Conservation (phyloP, 768 basidiomycete genomes). For the Mycena metata region DNA sequence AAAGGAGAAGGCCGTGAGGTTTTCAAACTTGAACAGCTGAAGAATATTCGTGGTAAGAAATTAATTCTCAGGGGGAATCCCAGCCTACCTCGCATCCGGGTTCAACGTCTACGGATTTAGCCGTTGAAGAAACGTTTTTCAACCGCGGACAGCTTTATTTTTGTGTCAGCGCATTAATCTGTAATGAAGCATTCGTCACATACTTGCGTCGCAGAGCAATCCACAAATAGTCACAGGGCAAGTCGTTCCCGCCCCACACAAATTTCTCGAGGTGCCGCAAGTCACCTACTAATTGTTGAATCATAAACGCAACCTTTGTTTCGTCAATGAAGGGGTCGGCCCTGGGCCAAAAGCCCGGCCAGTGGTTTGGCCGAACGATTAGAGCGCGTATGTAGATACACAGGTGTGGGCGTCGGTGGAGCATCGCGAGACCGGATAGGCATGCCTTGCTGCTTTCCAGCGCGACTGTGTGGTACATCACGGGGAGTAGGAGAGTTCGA, state of each 20-base stretch:
- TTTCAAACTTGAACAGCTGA: conserved; percentile 27
- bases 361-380: conserved; percentile 14
- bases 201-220: conserved; percentile 7
- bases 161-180: background rate
- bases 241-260: conserved; percentile 25
- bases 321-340: conserved; percentile 4
- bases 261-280: conserved; percentile 19
- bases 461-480: conserved; percentile 14
- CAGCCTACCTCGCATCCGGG: conserved; percentile 17
- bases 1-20: conserved; percentile 21
- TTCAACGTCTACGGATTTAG: conserved; percentile 7
- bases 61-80: too few species aligned
- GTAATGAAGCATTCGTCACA: background rate
- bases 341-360: conserved; percentile 15
- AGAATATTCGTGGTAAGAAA: too few species aligned
- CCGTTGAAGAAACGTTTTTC: background rate
- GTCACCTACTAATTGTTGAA: background rate
- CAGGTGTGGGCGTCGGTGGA: conserved; percentile 2
- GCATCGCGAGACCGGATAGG: conserved; percentile 13
- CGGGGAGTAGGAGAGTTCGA: conserved; percentile 10
- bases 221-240: conserved; percentile 25
- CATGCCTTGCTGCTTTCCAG: conserved; percentile 20
- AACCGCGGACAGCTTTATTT: conserved; percentile 31
- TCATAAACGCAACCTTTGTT: background rate
- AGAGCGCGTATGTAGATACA: conserved; percentile 16